A percentile compares a stretch with the other conserved stretches of the same genome.
Conservation (phyloP, 2,329 filamentous ascomycete species). For the Bisporella sp. region DNA sequence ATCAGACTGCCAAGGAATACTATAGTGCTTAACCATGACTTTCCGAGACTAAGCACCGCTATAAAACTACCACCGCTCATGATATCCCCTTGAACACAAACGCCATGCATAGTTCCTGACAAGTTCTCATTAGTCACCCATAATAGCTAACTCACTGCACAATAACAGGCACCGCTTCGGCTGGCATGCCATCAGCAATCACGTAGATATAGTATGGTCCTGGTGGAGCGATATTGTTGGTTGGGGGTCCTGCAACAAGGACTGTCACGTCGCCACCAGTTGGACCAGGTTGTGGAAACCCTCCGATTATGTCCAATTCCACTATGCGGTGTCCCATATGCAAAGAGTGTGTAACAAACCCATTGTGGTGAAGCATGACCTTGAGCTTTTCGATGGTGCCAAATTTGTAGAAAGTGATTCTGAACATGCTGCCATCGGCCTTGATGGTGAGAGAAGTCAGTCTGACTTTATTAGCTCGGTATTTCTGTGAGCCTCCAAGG, state of each 20-base stretch:
- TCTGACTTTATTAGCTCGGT: constrained; percentile 39
- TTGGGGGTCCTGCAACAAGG: constrained; percentile 46
- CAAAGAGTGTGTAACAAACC: constrained; percentile 53
- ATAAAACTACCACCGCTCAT: no score
- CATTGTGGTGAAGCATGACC: constrained; percentile 49
- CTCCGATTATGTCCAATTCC: constrained; percentile 44
- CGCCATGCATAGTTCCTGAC: no score
- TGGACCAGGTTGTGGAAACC: constrained; percentile 30
- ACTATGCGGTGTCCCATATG: constrained; percentile 56
- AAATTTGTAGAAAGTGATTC: constrained; percentile 40
- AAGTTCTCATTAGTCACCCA: no score
- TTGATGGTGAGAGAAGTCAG: constrained; percentile 37
- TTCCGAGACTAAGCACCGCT: no score
- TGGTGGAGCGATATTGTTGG: constrained; percentile 47
- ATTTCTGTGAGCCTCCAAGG: constrained; percentile 38
- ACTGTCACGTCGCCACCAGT: constrained; percentile 31
- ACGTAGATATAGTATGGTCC: constrained; percentile 56
- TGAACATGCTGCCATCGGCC: constrained; percentile 36
- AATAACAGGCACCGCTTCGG: background rate
- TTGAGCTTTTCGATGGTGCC: constrained; percentile 34
- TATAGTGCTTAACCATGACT: no score
- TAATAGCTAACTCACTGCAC: no score
- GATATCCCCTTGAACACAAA: no score
- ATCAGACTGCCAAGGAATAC: no score
- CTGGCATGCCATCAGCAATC: constrained; percentile 30